Conservation (phyloP, 257 asterid species). For the Cinchona pubescens region DNA sequence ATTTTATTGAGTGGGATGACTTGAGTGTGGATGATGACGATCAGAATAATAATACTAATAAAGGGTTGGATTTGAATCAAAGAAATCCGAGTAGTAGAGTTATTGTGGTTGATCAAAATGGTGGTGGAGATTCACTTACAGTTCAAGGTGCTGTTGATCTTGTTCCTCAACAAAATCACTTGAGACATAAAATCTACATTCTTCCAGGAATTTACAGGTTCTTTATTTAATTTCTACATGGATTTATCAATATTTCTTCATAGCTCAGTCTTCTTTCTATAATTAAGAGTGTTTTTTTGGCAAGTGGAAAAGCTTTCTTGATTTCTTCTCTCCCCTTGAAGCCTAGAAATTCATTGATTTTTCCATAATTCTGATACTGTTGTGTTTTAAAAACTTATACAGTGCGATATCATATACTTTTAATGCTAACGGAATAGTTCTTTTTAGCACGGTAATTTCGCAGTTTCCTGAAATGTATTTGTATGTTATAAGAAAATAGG, state of each 20-base stretch:
- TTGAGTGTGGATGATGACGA: conserved; percentile 39
- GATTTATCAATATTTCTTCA: background rate
- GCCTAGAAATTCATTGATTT: background rate
- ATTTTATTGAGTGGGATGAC: conserved; percentile 63
- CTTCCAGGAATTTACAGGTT: conserved; percentile 83
- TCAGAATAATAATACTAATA: background rate
- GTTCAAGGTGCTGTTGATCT: conserved; percentile 79
- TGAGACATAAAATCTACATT: conserved; percentile 56
- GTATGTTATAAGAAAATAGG: background rate
- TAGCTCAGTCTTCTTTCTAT: background rate
- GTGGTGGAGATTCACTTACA: conserved; percentile 58
- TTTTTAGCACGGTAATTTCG: background rate
- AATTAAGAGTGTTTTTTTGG: background rate
- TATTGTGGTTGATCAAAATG: conserved; percentile 54
- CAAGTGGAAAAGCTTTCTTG: background rate
- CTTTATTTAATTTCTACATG: conserved; percentile 9
- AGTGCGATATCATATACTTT: no score
- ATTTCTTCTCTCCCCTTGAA: background rate
- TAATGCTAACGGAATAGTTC: no score
- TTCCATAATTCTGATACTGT: no score
- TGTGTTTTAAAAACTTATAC: no score
- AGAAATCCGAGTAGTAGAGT: conserved; percentile 21
- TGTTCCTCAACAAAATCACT: conserved; percentile 51
- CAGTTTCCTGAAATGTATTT: background rate
- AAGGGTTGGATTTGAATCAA: conserved; percentile 12